A percentile compares a stretch with the other conserved stretches of the same genome.
phyloP scores from a whole-genome alignment of 768 basidiomycete species.

The Antrodiella citrinella region DNA sequence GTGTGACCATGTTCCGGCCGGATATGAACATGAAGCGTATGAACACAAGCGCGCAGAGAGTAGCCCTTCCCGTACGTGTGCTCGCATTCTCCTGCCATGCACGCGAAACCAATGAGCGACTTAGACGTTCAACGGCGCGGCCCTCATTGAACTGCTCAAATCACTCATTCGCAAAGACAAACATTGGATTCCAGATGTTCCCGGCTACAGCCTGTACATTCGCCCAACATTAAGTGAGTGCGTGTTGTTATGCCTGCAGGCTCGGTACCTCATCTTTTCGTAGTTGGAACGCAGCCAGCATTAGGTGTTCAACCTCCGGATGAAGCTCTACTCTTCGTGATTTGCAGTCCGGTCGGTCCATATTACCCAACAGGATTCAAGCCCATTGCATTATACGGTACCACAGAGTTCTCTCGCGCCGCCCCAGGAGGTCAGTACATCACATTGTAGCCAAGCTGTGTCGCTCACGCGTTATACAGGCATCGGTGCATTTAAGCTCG shows the following conservation, averaged over 20 bases:
- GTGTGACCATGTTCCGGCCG: conserved; percentile 81
- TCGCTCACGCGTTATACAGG: conserved; percentile 28
- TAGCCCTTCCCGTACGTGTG: conserved; percentile 62
- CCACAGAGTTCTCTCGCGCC: conserved; percentile 39
- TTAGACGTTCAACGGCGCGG: conserved; percentile 71
- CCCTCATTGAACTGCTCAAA: conserved; percentile 75
- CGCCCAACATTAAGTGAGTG: conserved; percentile 63
- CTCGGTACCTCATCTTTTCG: not conserved
- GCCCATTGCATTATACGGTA: conserved; percentile 76
- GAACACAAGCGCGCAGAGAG: conserved; percentile 73
- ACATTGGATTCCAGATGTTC: conserved; percentile 85
- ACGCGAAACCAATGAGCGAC: not conserved
- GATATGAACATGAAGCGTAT: conserved; percentile 98
- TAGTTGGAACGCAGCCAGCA: conserved; percentile 67
- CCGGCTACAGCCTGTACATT: conserved; percentile 88
- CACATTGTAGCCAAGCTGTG: not conserved
- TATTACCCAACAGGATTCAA: conserved; percentile 87
- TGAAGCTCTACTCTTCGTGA: conserved; percentile 61
- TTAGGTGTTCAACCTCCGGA: conserved; percentile 39
- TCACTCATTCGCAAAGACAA: conserved; percentile 76
- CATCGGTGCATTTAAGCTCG: conserved; percentile 83
- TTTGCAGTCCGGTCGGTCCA: conserved; percentile 60
- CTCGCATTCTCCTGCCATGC: not conserved
- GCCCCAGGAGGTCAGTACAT: conserved; percentile 33
- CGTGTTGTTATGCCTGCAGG: not conserved